Base-by-base conservation (phyloP, 2,329 filamentous ascomycete genomes). In the Trichoderma sp. region DNA sequence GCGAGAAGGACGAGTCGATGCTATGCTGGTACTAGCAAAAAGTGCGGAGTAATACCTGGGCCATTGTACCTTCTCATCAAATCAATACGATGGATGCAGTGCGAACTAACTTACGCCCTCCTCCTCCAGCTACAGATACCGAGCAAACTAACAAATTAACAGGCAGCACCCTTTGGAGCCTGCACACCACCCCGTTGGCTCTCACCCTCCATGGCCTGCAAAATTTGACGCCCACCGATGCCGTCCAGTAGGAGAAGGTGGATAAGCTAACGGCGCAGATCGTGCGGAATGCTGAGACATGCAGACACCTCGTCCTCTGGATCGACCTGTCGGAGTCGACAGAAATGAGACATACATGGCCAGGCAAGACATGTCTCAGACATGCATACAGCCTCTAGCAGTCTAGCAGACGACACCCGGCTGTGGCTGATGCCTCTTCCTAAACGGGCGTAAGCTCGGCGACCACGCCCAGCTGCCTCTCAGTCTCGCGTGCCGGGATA, bases 311-410 rank as follows among this genome's bases (percentile, higher is more conserved):
- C 74, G 76, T 77, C 64, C 59, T 38, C 60, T 74, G 81, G 79
- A 83, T 83, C 76, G 81, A 63, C 83, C 84, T 84, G 79, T 84
- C 80, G 81, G 83, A 83, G 80, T 76, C 75, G 66, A 77, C 69
- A 38, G 68, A 77, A 82, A 79, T 82, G 79, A 85, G 84, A 85
- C 84, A 85, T 81, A 79, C 78, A 78, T 77, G 65, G 75, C 75
- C 78, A 78, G 77, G 65, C 76, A 76, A 78, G 80, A 81, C 79
- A 82, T 81, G 81, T 83, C 82, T 77, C 1, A 79, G 83, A 84
- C 83, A 82, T 81, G 78, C 80, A 82, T 79, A 67, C 33, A 60
- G 45, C 62, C 33, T 71, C 72, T 66, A 71, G 38, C 73, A 56
- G 62, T 71, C 72, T 66, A 71, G 38, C 73, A 56, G 62, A 72